These are phyloP conservation scores for Tilletia caries DNA, from an alignment of 1,284 basidiomycete genomes.

Conservation along the genomic window DNA sequence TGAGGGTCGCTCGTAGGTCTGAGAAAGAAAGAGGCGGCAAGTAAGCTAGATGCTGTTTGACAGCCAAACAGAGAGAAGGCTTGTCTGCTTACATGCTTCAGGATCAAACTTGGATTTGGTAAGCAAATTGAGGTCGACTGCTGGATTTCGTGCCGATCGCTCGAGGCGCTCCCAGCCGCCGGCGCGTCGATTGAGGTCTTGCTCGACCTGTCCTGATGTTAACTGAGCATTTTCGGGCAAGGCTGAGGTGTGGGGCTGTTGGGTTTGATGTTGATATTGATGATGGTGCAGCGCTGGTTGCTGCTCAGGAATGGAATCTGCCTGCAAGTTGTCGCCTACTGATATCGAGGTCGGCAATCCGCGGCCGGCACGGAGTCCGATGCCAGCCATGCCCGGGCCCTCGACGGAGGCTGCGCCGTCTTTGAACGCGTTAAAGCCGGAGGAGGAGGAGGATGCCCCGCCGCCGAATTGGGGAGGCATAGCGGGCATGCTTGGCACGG, in stretches of 20 bases:
- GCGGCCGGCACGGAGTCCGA: not conserved
- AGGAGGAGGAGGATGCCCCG: too few relatives aligned
- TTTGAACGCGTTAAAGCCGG: not conserved
- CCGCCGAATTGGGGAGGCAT: constrained; percentile 15
- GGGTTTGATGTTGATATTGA: not conserved
- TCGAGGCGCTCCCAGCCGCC: constrained; percentile 20
- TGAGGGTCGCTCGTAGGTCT: constrained; percentile 6
- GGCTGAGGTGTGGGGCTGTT: not conserved
- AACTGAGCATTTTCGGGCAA: not conserved
- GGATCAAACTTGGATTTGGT: constrained; percentile 44
- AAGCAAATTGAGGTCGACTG: constrained; percentile 41
- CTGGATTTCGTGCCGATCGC: constrained; percentile 27
- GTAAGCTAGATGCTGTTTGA: not conserved
- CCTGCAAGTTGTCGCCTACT: too few relatives aligned
- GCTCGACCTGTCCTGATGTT: not conserved
- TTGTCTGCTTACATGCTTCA: constrained; percentile 29
- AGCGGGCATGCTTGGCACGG: constrained; percentile 19
- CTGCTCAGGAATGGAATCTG: too few relatives aligned
- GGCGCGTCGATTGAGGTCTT: not conserved
- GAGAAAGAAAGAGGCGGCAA: not conserved
- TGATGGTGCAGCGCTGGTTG: not conserved
- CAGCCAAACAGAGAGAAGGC: not conserved
- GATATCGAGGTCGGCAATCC: too few relatives aligned
- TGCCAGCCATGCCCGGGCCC: not conserved
- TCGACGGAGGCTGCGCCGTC: too few relatives aligned